Percentiles rank a stretch among this genome's conserved stretches.
These are phyloP conservation scores for Hypoxylon subgilvum DNA, from an alignment of 495 filamentous ascomycete genomes.

Conservation along the genomic window DNA sequence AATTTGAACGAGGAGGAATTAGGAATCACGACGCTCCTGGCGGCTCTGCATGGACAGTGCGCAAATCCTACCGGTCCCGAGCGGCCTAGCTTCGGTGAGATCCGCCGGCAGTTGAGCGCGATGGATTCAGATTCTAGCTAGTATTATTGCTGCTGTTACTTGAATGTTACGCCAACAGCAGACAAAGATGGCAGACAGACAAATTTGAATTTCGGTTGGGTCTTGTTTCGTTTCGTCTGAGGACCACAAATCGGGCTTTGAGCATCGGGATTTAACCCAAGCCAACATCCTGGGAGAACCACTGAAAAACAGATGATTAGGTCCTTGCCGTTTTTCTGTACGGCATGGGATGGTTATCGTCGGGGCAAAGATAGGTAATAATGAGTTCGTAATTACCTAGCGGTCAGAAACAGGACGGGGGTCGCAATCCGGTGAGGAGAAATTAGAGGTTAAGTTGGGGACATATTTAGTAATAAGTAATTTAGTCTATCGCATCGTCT, in stretches of 20 bases:
- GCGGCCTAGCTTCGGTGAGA: constrained; percentile 28
- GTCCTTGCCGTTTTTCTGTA: too few relatives aligned
- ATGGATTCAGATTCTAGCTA: constrained; percentile 21
- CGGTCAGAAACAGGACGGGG: constrained; percentile 4
- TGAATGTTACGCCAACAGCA: constrained; percentile 14
- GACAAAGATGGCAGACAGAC: neutral
- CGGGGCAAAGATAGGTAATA: constrained; percentile 8
- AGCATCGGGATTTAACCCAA: constrained; percentile 21
- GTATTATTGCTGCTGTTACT: neutral
- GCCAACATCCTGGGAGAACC: constrained; percentile 1
- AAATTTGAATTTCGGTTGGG: neutral
- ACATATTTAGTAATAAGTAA: too few relatives aligned
- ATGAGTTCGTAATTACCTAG: too few relatives aligned
- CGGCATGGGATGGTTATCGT: constrained; percentile 25
- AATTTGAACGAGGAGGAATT: constrained; percentile 28
- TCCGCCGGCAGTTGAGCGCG: constrained; percentile 31
- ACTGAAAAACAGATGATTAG: too few relatives aligned
- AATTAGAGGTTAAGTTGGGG: too few relatives aligned
- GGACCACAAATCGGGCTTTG: constrained; percentile 27
- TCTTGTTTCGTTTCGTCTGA: neutral
- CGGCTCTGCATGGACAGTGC: constrained; percentile 28
- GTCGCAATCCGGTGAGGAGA: too few relatives aligned
- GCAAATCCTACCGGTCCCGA: constrained; percentile 15
- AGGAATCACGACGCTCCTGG: constrained; percentile 22
- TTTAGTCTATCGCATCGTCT: neutral